Percentiles rank a stretch among this genome's conserved stretches.
Evolutionary conservation across 2,329 filamentous ascomycete species (phyloP).

Genomic region (Trichophaea hybrida): DNA sequence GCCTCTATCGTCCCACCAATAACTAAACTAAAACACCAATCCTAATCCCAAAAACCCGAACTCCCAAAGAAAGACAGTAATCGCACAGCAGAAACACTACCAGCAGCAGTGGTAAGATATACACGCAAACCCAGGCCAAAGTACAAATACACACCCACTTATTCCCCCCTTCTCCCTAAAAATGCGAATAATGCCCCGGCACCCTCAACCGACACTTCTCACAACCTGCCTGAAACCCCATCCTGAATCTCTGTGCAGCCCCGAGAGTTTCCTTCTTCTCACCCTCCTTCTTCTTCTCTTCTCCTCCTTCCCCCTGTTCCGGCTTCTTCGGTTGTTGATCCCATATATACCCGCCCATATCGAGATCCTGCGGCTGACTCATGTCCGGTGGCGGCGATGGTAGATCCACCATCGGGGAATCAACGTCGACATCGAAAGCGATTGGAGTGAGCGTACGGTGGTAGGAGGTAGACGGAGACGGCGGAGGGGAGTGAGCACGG

Average conservation of each 20-base stretch:
- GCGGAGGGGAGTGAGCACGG: no score
- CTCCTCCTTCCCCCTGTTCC: neutral
- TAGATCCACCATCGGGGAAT: neutral
- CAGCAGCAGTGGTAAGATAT: no score
- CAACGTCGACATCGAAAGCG: neutral
- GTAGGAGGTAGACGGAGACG: no score
- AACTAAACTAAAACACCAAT: neutral
- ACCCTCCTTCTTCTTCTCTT: neutral
- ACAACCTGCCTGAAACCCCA: slow-evolving; percentile 23
- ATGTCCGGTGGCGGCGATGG: neutral
- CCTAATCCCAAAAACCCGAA: neutral
- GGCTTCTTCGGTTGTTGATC: neutral
- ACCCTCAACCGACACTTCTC: slow-evolving; percentile 25
- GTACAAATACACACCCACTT: neutral
- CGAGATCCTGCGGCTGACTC: neutral
- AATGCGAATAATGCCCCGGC: slow-evolving; percentile 24
- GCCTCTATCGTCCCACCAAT: neutral
- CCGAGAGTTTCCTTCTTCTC: no score
- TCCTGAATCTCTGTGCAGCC: slow-evolving; percentile 13
- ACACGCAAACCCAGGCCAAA: neutral
- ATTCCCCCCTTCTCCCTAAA: neutral
- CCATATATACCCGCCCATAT: neutral
- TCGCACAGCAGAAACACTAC: neutral
- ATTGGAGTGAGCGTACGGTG: no score
- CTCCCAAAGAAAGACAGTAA: neutral